Conservation (phyloP, 2,329 filamentous ascomycete species). For the Cytospora schulzeri region DNA sequence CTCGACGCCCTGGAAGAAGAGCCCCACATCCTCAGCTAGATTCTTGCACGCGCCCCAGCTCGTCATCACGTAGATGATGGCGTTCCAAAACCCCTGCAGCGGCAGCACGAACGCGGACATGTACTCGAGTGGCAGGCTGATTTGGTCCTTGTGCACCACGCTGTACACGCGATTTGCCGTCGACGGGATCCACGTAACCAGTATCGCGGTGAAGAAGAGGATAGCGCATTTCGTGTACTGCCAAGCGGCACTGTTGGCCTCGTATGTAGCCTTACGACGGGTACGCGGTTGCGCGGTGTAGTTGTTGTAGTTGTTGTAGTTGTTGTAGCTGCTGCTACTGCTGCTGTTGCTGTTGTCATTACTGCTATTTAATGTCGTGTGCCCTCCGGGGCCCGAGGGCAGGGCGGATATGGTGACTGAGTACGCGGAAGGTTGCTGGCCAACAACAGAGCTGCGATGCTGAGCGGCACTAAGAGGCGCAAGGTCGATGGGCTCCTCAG, state of each 20-base stretch:
- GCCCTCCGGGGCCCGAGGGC: neutral
- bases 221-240: conserved; percentile 71
- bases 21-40: conserved; percentile 43
- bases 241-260: conserved; percentile 66
- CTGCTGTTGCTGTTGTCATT: neutral
- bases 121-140: conserved; percentile 64
- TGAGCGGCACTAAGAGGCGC: conserved; percentile 35
- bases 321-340: conserved; percentile 19
- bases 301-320: conserved; percentile 30
- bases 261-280: conserved; percentile 44
- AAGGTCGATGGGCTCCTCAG: conserved; percentile 37
- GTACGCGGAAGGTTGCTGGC: conserved; percentile 39
- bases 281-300: conserved; percentile 29
- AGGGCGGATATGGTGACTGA: conserved; percentile 51
- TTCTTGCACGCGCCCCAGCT: conserved; percentile 65
- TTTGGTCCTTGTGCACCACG: conserved; percentile 56
- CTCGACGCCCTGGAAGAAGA: neutral
- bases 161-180: conserved; percentile 77
- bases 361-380: neutral
- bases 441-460: conserved; percentile 1
- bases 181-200: conserved; percentile 77
- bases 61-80: conserved; percentile 72
- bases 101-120: conserved; percentile 75
- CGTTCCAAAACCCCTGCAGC: conserved; percentile 84
- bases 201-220: conserved; percentile 70